These are phyloP conservation scores for Hibiscus trionum DNA, from an alignment of 345 rosid species.

Conservation along the genomic window DNA sequence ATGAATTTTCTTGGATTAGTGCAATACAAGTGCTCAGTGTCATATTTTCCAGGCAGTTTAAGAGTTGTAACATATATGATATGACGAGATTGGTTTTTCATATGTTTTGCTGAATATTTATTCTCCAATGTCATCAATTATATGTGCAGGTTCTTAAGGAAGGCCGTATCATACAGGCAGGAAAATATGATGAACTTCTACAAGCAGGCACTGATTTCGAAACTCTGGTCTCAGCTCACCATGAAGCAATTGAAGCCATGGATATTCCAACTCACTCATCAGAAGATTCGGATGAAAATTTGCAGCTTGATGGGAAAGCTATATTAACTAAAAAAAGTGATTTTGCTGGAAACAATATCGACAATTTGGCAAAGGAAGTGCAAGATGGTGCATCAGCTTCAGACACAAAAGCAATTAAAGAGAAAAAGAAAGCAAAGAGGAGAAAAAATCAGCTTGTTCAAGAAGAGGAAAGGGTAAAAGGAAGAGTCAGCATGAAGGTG, in stretches of 20 bases:
- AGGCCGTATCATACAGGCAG: slow-evolving; percentile 89
- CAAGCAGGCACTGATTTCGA: slow-evolving; percentile 96
- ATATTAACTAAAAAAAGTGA: slow-evolving; percentile 44
- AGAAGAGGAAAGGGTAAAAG: slow-evolving; percentile 98
- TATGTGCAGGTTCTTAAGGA: slow-evolving; percentile 82
- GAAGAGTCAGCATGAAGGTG: slow-evolving; percentile 95
- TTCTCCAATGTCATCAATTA: neutral
- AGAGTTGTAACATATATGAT: neutral
- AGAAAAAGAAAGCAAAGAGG: slow-evolving; percentile 79
- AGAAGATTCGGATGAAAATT: slow-evolving; percentile 80
- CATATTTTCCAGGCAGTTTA: neutral
- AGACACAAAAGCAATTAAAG: slow-evolving; percentile 74
- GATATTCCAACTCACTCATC: slow-evolving; percentile 82
- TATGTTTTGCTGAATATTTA: neutral
- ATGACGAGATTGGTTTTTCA: neutral
- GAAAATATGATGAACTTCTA: slow-evolving; percentile 91
- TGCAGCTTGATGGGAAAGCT: slow-evolving; percentile 29
- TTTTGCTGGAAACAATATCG: slow-evolving; percentile 45
- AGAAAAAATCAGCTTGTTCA: slow-evolving; percentile 95
- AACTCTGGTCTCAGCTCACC: slow-evolving; percentile 90
- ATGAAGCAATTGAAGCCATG: slow-evolving; percentile 97
- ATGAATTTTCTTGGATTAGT: neutral
- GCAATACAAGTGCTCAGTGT: slow-evolving; percentile 1
- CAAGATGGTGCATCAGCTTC: slow-evolving; percentile 73
- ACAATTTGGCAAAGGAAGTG: slow-evolving; percentile 73